Evolutionary conservation across 805 yeast genomes (phyloP), one percentile per base, ranked within the genome.

Genomic region (Starmerella riodocensis): DNA sequence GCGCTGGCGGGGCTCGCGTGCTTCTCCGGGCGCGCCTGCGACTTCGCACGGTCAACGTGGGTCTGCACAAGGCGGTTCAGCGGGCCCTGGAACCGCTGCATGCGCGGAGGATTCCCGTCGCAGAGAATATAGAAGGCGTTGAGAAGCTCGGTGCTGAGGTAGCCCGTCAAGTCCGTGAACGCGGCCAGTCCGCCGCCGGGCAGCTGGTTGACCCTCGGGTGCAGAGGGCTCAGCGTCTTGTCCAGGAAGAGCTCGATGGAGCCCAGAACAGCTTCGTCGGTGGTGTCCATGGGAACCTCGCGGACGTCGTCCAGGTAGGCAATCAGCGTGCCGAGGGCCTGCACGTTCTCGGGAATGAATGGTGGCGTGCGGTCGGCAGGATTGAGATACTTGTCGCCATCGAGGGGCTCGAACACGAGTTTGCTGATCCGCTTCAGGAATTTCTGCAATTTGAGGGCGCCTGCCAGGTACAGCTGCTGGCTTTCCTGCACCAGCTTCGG

Each of bases 331-430:
- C 43, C 30, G 14, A 45, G 32, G n/a, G 47, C 38, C 13, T 40
- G 70, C 73, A 39, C 45, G 40, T 59, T 54, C 50, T 57, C 40
- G 8, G 32, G 37, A 1, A 32, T 16, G 18, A 46, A 17, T 9
- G n/a, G 34, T 5, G 45, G 41, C 12, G 29, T 12, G 13, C 30
- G 29, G 16, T 34, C 34, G 14, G 18, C 34, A 19, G 32, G 19
- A 6, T 21, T 57, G 29, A 72, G 59, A 46, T 66, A 67, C 32
- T 61, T 62, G 39, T 74, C 51, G 45, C 76, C 57, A 40, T 57
- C 62, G 48, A 66, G 66, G 39, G 76, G 62, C 50, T 65, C 60
- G 43, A 63, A 63, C 28, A 67, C 63, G 1, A 65, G 60, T 25
- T 62, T 60, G 31, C 63, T 59, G 43, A 65, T 62, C 23, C 54